These are phyloP conservation scores for Termitomyces sp. DNA, from an alignment of 768 basidiomycete genomes.

Conservation along the genomic window DNA sequence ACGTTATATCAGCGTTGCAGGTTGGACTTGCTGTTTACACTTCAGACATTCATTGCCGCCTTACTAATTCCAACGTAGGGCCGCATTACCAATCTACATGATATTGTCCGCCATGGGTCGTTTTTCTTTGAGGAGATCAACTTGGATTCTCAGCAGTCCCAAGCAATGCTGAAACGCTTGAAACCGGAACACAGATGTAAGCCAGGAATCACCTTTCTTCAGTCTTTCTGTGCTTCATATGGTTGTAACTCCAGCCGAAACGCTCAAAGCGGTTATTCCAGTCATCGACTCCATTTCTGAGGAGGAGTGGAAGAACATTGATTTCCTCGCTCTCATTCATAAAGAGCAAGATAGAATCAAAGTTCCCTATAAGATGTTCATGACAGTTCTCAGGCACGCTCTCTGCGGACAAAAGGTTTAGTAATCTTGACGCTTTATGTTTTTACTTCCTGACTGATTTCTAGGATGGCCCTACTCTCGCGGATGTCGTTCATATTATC, in stretches of 20 bases:
- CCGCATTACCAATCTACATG: slow-evolving; percentile 63
- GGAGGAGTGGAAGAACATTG: slow-evolving; percentile 30
- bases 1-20: slow-evolving; percentile 58
- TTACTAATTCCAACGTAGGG: slow-evolving; percentile 34
- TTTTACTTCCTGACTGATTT: background rate
- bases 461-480: slow-evolving; percentile 45
- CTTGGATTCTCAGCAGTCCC: slow-evolving; percentile 47
- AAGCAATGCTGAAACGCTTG: slow-evolving; percentile 42
- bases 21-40: slow-evolving; percentile 23
- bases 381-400: slow-evolving; percentile 71
- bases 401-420: slow-evolving; percentile 78
- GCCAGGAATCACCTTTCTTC: background rate
- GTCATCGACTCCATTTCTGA: slow-evolving; percentile 24
- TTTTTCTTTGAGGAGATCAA: slow-evolving; percentile 79
- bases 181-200: slow-evolving; percentile 39
- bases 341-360: slow-evolving; percentile 31
- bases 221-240: background rate
- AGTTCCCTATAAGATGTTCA: slow-evolving; percentile 46
- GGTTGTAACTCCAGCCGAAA: slow-evolving; percentile 18
- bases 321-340: slow-evolving; percentile 34
- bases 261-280: slow-evolving; percentile 24
- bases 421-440: slow-evolving; percentile 8
- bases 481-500: slow-evolving; percentile 37
- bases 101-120: slow-evolving; percentile 61
- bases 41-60: background rate